These are phyloP conservation scores for Penicillium sumatraense DNA, from an alignment of 2,329 filamentous ascomycete genomes.

Conservation along the genomic window DNA sequence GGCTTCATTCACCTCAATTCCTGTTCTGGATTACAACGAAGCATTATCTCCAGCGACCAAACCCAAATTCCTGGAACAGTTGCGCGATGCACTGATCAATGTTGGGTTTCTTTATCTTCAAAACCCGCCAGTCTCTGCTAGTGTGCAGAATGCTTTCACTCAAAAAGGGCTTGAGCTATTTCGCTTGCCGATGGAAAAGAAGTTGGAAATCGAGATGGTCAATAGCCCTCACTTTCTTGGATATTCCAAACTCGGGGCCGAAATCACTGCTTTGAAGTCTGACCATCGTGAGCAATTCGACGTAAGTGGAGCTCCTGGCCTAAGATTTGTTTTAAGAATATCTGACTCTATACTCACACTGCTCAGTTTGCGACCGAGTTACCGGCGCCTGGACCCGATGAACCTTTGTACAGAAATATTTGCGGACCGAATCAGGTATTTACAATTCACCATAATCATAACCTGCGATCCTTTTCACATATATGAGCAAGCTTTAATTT, in stretches of 20 bases:
- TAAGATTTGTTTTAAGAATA: conserved; percentile 8
- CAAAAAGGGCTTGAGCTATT: conserved; percentile 50
- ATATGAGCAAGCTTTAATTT: not conserved
- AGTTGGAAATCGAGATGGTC: conserved; percentile 54
- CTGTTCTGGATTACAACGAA: conserved; percentile 37
- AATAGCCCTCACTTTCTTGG: conserved; percentile 44
- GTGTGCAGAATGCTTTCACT: conserved; percentile 35
- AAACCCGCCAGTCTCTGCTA: conserved; percentile 31
- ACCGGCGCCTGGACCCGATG: conserved; percentile 37
- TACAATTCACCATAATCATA: not conserved
- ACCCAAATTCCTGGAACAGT: conserved; percentile 29
- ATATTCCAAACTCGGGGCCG: conserved; percentile 40
- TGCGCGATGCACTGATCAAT: conserved; percentile 40
- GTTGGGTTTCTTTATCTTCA: conserved; percentile 43
- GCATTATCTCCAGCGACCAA: conserved; percentile 25
- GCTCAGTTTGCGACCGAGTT: conserved; percentile 41
- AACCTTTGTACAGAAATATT: conserved; percentile 42
- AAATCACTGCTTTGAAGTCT: conserved; percentile 38
- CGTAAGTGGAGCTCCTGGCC: conserved; percentile 20
- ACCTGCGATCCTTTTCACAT: not conserved
- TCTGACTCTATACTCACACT: conserved; percentile 38
- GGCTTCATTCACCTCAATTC: conserved; percentile 34
- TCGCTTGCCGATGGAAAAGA: conserved; percentile 49
- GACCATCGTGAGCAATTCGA: conserved; percentile 45
- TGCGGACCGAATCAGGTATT: conserved; percentile 41